Base-by-base conservation (phyloP, 768 basidiomycete species). In the Lentinus tigrinus region DNA sequence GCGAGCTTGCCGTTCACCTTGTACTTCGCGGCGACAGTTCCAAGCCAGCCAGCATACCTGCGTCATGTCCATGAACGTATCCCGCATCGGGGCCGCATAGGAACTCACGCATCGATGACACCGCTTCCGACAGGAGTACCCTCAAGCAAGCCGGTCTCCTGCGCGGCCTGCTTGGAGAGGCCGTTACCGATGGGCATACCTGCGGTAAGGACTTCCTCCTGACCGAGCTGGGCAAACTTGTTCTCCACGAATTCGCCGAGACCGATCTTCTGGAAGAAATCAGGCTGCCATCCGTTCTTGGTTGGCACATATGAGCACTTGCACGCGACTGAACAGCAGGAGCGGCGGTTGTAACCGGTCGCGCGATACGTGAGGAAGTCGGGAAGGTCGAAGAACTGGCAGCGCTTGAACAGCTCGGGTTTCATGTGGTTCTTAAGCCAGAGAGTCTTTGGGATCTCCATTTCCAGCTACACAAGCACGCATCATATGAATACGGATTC, bases 381-480 rank as follows among this genome's bases (percentile, higher is more conserved):
- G n/a, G 95, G 95, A 17, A 97, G 83, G 68, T 96, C 95, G 72
- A 87, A 91, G 76, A 91, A 91, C 65, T 92, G 88, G 74, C 88
- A 91, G 53, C 77, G 77, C 23, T 81, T 72, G 74, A 99, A 98
- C 17, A 77, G 78, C 11, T 81, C 74, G 0, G 83, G 69, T 2
- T 81, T 68, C 95, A 98, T 95, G 75, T 90, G 79, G 58, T 85
- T 87, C 73, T 95, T 98, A 42, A 98, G 81, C 97, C 97, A 98
- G 27, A 98, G 85, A 28, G 95, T 89, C 73, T 98, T 98, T 0
- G 96, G 96, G 43, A 98, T 85, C 74, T 98, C 96, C 97, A 98
- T 98, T 73, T 98, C 95, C 42, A 98, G 82, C 92, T 97, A 23
- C 2, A 4, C 3, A 11, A 19, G 23, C 16, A 16, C 13, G 21